Base-by-base conservation (phyloP, 2,329 filamentous ascomycete genomes). In the Diaporthe caulivora region DNA sequence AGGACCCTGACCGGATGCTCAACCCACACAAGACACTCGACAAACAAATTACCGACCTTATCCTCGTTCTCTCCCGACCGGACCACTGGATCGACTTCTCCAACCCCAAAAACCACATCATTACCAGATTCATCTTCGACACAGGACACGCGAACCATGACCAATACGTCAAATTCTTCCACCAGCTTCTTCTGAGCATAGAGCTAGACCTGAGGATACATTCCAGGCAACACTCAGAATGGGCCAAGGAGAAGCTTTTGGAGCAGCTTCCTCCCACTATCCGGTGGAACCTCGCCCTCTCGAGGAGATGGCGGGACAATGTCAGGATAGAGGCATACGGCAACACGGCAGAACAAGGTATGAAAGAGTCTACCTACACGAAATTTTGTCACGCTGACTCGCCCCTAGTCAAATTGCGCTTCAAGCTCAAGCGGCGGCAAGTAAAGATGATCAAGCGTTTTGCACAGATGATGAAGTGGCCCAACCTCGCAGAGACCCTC, bases 391-490 rank as follows among this genome's bases (percentile, higher is more conserved):
- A 40, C 49, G 31, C 71, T 73, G 44, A 73, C 47, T 57, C 18
- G 9, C 7, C 57, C 42, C 34, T 26, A 82, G 89, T 94, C 60
- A 88, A 86, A 74, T 88, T 94, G 58, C 89, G 91, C 21, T 89
- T 92, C 76, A 90, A 88, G 79, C 86, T 90, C 70, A 92, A 92
- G 82, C 89, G 88, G 78, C 87, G 89, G 29, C 93, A 95, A 80
- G 90, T 92, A 75, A 92, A 92, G 79, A 90, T 92, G 79, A 84
- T 95, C 55, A 88, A 89, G 76, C 87, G 88, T 47, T 95, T 95
- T 79, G 92, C 92, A 15, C 87, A 90, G 79, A 90, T 89, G 78
- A 91, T 95, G 85, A 94, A 94, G 81, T 95, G 93, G 93, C 93
- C 93, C 1, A 94, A 94, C 77, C 87, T 94, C 73, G 84, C 85